A percentile compares a stretch with the other conserved stretches of the same genome.
Evolutionary conservation across 2,329 filamentous ascomycete genomes (phyloP).

Genomic region (Xylariaceae sp.): DNA sequence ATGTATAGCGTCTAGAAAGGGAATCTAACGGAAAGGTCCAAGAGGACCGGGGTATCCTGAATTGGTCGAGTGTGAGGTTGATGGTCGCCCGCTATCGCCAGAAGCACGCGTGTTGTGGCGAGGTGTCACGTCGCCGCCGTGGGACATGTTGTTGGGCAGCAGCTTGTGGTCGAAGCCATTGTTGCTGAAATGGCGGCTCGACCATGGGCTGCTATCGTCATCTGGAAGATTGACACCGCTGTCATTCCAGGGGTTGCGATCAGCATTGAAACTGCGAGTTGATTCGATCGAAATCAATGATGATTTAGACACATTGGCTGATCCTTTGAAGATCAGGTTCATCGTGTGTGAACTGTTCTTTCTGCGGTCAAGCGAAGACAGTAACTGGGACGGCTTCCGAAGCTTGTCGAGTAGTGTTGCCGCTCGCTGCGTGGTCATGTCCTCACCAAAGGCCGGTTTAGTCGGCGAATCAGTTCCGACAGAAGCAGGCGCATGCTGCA

Average conservation of each 20-base stretch:
- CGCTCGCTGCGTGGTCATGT: constrained; percentile 71
- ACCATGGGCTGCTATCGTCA: constrained; percentile 67
- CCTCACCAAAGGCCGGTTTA: constrained; percentile 76
- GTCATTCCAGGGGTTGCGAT: constrained; percentile 97
- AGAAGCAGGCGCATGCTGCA: constrained; percentile 83
- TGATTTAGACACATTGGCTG: constrained; percentile 84
- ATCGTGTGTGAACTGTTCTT: constrained; percentile 89
- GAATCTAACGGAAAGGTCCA: constrained; percentile 82
- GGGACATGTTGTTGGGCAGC: constrained; percentile 51
- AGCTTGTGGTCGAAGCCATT: constrained; percentile 62
- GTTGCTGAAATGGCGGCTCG: constrained; percentile 52
- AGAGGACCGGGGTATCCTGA: constrained; percentile 93
- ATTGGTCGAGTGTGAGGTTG: constrained; percentile 90
- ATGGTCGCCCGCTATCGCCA: constrained; percentile 85
- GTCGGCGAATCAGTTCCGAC: constrained; percentile 83
- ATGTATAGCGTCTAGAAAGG: constrained; percentile 44
- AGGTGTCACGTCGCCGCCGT: constrained; percentile 76
- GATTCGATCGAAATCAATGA: constrained; percentile 95
- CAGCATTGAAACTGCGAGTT: constrained; percentile 80
- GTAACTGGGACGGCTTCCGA: constrained; percentile 77
- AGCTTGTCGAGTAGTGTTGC: constrained; percentile 83
- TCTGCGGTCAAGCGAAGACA: constrained; percentile 86
- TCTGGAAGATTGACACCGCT: constrained; percentile 91
- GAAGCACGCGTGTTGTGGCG: constrained; percentile 79
- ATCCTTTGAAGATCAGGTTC: constrained; percentile 88